A percentile compares a stretch with the other conserved stretches of the same genome.
Conservation (phyloP, 768 basidiomycete species). For the Rhodosporidiobolus odoratus region DNA sequence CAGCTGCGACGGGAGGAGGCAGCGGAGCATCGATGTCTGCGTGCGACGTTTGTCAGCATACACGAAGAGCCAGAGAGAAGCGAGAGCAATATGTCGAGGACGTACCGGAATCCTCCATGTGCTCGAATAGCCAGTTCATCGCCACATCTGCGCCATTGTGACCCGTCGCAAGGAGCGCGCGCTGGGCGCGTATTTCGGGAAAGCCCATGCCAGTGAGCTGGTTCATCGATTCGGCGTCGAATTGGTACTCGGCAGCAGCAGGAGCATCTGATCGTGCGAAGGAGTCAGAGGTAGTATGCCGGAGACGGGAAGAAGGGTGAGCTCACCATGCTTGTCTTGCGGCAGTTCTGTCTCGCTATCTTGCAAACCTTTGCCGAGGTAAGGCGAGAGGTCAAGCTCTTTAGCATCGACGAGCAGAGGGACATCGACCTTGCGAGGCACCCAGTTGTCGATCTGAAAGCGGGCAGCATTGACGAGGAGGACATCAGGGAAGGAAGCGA, state of each 20-base stretch:
- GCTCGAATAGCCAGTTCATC: slow-evolving; percentile 91
- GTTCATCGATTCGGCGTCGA: slow-evolving; percentile 67
- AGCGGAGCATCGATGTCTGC: slow-evolving; percentile 80
- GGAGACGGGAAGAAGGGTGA: no score
- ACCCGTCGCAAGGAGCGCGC: slow-evolving; percentile 83
- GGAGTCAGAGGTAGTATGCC: not conserved
- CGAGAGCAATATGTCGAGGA: slow-evolving; percentile 21
- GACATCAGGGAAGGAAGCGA: slow-evolving; percentile 81
- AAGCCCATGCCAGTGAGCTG: slow-evolving; percentile 89
- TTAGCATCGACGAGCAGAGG: slow-evolving; percentile 66
- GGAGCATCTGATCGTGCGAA: slow-evolving; percentile 41
- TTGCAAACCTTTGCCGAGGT: slow-evolving; percentile 67
- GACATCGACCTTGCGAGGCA: slow-evolving; percentile 89
- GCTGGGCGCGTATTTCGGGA: slow-evolving; percentile 74
- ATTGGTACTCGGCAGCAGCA: slow-evolving; percentile 54
- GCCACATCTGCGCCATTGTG: slow-evolving; percentile 66
- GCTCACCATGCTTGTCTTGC: slow-evolving; percentile 51
- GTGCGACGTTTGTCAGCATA: not conserved
- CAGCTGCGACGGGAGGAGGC: slow-evolving; percentile 41
- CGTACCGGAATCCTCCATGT: slow-evolving; percentile 88
- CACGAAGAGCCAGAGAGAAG: no score
- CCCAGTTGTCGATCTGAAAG: slow-evolving; percentile 93
- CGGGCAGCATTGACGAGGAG: slow-evolving; percentile 86
- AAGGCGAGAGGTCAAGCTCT: slow-evolving; percentile 61
- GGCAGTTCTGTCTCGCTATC: slow-evolving; percentile 65